Evolutionary conservation across 441 rosid species (phyloP), one percentile per base, ranked within the genome.

Genomic region (Pelargonium myrrhifolium): DNA sequence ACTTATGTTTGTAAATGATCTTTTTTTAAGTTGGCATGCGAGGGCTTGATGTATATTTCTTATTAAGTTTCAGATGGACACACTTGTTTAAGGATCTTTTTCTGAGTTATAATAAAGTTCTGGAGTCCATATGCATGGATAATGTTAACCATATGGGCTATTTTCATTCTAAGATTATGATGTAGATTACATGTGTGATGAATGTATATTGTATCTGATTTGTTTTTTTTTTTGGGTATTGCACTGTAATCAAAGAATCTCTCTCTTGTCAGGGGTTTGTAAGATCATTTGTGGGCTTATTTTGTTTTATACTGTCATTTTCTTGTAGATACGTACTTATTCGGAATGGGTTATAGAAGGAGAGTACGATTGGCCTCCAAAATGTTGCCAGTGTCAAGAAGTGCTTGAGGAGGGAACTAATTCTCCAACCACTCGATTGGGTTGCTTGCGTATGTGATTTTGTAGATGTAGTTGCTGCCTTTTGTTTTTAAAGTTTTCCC

Each of bases 311-410:
- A 3, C 37, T 71, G 18, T 21, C 68, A 17, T 74, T 49, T 40
- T 68, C 71, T 60, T 78, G 59, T 78, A 94, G 99, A 79, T 94
- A 39, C 91, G 88, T 26, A 87, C 99, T 17, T 94, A 94, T 84
- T 94, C 99, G n/a, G 99, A 94, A 68, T 94, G 99, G 98, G 98
- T 94, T 67, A 94, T 90, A 79, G 99, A 94, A 72, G 99, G 93
- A 71, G 99, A 89, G 73, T 92, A 94, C 78, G 97, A 94, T 64
- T 92, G 94, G 92, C 97, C 98, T 71, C 83, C 87, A 11, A 92
- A 84, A 76, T 94, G 99, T 78, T 89, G 98, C 76, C 82, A 82
- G 7, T 94, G 99, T 80, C 93, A 84, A 77, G 78, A 75, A 65
- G 76, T 77, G 12, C 84, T 94, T 65, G 92, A 85, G 55, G 98